Base-by-base conservation (phyloP, 1,284 basidiomycete genomes). In the Cryptococcus wingfieldii region DNA sequence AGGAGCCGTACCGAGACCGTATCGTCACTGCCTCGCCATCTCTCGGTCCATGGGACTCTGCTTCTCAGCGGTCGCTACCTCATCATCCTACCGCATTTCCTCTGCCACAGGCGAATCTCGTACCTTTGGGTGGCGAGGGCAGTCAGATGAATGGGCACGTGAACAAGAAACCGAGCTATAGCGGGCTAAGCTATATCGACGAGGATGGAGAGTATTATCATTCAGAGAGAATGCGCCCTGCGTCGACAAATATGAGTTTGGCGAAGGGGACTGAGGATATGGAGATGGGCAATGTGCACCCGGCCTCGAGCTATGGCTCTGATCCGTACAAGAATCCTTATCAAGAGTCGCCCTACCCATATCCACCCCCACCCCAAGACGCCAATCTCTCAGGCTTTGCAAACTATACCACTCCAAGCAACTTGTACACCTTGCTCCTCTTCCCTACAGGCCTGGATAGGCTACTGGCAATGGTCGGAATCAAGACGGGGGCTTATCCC, bases 401-500 rank as follows among this genome's bases (percentile, higher is more conserved):
- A 27, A 25, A 50, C 27, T 31, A 50, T 31, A 54, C 53, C 46
- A 47, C 42, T 23, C 54, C 52, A 31, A 54, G 53, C 46, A 38
- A 38, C 10, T 44, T 69, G 9, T 65, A 62, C 44, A 50, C 57
- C 12, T 47, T 58, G 42, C 31, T 72, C 27, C 54, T 72, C 16
- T 72, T 72, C 51, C 65, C 70, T 1, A 68, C 66, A 10, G 70
- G 70, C 1, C 46, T 66, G 49, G 68, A 71, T 51, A 62, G 70
- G 47, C 47, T 70, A 10, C 47, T 75, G 43, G 65, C 63, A 27
- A 43, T 68, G 19, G 60, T 73, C 38, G 65, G 65, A 0, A 49
- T 70, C 27, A 62, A 66, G 8, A 38, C 65, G 53, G 58, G 73
- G 53, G 60, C 72, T 64, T 84, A 86, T 54, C 86, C 88, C 0